Percentiles rank a stretch among this genome's conserved stretches.
phyloP scores from a whole-genome alignment of 306 rosid species.

The Senna siamea region DNA sequence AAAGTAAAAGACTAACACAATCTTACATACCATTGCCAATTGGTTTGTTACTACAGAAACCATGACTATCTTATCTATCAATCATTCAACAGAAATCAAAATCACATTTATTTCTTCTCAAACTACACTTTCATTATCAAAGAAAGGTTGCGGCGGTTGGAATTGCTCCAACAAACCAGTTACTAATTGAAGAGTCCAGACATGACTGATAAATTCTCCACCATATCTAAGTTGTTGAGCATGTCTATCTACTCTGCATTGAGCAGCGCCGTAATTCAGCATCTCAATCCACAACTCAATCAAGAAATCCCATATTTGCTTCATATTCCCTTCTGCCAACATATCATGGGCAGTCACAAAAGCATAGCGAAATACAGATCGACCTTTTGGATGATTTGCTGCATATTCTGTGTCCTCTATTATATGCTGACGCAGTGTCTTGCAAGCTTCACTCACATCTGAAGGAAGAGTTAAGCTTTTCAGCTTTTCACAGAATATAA shows the following conservation, averaged over 20 bases:
- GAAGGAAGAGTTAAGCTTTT: neutral
- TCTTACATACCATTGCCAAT: too few species aligned
- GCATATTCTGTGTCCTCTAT: neutral
- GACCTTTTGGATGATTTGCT: neutral
- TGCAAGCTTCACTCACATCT: neutral
- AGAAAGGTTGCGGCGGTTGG: neutral
- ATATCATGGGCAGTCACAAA: neutral
- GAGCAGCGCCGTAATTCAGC: neutral
- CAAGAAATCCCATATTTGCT: conserved; percentile 7
- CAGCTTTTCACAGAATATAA: too few species aligned
- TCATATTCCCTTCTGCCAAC: neutral
- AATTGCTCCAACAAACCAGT: neutral
- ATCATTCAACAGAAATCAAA: too few species aligned
- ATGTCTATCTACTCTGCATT: neutral
- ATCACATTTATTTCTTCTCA: neutral
- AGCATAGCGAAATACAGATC: neutral
- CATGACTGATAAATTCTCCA: neutral
- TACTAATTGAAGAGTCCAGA: neutral
- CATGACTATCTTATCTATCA: too few species aligned
- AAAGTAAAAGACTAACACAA: too few species aligned
- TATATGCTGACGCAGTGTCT: neutral
- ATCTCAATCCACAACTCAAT: conserved; percentile 4
- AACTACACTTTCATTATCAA: neutral
- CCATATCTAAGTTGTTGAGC: neutral
- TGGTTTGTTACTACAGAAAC: too few species aligned